Percentiles rank a stretch among this genome's conserved stretches.
These are phyloP conservation scores for Populus davidiana DNA, from an alignment of 345 rosid species.

Conservation along the genomic window DNA sequence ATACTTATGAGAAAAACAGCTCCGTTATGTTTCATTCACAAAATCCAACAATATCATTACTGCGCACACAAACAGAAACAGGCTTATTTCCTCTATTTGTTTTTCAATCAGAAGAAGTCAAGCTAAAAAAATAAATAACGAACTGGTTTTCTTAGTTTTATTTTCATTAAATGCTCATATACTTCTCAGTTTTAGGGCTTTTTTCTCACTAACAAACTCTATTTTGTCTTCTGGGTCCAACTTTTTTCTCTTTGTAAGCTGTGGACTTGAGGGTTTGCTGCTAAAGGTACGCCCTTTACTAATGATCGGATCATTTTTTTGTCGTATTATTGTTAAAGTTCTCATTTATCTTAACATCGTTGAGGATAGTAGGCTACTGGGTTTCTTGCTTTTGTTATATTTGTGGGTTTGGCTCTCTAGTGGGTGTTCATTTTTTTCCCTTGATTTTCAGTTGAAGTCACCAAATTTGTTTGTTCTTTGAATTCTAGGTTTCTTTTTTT, in stretches of 20 bases:
- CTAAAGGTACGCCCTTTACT: slow-evolving; percentile 4
- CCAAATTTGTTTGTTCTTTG: background rate
- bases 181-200: slow-evolving; percentile 10
- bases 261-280: background rate
- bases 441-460: background rate
- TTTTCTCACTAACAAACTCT: background rate
- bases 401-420: background rate
- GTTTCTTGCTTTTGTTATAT: background rate
- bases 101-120: too few species aligned
- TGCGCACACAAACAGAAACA: too few species aligned
- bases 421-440: background rate
- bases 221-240: background rate
- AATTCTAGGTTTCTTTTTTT: background rate
- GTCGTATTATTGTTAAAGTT: background rate
- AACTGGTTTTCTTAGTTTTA: too few species aligned
- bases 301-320: background rate
- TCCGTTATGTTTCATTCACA: too few species aligned
- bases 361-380: background rate
- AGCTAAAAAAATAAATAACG: too few species aligned
- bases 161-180: slow-evolving; percentile 2
- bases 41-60: too few species aligned
- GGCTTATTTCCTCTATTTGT: too few species aligned
- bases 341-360: background rate
- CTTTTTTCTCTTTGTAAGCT: background rate
- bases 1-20: too few species aligned